Percentiles rank a stretch among this genome's conserved stretches.
phyloP scores from a whole-genome alignment of 768 basidiomycete species.

The Rhizopogon rudus region DNA sequence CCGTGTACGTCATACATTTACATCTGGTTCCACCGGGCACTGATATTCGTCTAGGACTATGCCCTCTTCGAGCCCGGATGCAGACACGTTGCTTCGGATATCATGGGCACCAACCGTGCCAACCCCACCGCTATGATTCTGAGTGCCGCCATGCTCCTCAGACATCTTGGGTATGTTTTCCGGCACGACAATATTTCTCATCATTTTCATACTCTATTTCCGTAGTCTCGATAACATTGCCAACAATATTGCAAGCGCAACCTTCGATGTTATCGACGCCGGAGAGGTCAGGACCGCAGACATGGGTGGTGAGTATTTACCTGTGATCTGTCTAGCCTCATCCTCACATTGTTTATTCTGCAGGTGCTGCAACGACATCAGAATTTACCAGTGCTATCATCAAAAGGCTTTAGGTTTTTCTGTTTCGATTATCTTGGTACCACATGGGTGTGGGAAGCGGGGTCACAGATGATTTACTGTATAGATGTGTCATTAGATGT shows the following conservation, averaged over 20 bases:
- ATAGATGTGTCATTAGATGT: conserved; percentile 4
- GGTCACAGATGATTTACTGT: background rate
- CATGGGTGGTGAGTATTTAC: conserved; percentile 73
- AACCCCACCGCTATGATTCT: conserved; percentile 98
- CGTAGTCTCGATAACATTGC: conserved; percentile 85
- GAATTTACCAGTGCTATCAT: conserved; percentile 95
- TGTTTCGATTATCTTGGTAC: background rate
- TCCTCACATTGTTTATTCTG: conserved; percentile 6
- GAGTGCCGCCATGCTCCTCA: conserved; percentile 95
- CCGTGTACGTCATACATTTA: conserved; percentile 46
- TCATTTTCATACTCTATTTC: conserved; percentile 7
- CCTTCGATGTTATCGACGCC: conserved; percentile 87
- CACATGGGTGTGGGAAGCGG: background rate
- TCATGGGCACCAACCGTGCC: conserved; percentile 93
- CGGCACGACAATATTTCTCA: conserved; percentile 15
- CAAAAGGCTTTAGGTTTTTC: conserved; percentile 52
- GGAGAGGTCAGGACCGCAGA: conserved; percentile 90
- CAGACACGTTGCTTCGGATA: conserved; percentile 90
- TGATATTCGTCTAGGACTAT: conserved; percentile 59
- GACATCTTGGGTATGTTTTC: conserved; percentile 79
- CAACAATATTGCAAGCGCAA: conserved; percentile 88
- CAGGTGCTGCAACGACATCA: conserved; percentile 85
- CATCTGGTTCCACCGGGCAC: background rate
- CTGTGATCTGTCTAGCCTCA: background rate
- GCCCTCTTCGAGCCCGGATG: conserved; percentile 99